A percentile compares a stretch with the other conserved stretches of the same genome.
Evolutionary conservation across 2,329 filamentous ascomycete species (phyloP).

Genomic region (Cercospora janseana): DNA sequence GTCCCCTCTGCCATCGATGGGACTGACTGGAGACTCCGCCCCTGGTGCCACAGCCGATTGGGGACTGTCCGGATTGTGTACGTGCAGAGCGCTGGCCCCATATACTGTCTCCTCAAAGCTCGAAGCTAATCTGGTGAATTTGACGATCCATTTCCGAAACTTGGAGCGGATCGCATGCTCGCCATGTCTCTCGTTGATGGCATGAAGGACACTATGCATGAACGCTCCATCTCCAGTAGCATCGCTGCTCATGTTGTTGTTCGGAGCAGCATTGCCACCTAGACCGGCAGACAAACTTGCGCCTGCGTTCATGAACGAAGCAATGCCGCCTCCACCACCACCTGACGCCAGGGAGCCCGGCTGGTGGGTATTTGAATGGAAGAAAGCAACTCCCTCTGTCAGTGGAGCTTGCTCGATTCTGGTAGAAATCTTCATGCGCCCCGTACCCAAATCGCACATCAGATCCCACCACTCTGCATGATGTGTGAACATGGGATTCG

Average conservation of each 20-base stretch:
- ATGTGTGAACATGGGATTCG: slow-evolving; percentile 91
- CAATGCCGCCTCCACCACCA: slow-evolving; percentile 29
- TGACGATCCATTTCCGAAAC: slow-evolving; percentile 91
- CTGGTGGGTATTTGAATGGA: slow-evolving; percentile 61
- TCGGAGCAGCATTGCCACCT: slow-evolving; percentile 32
- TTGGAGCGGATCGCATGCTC: slow-evolving; percentile 88
- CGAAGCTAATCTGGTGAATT: slow-evolving; percentile 87
- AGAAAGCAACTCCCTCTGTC: slow-evolving; percentile 83
- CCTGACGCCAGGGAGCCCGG: slow-evolving; percentile 30
- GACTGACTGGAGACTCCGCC: slow-evolving; percentile 20
- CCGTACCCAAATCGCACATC: slow-evolving; percentile 86
- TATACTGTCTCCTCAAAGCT: slow-evolving; percentile 96
- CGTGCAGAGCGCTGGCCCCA: slow-evolving; percentile 83
- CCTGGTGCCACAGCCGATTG: slow-evolving; percentile 16
- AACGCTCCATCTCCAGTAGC: slow-evolving; percentile 84
- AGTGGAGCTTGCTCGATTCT: slow-evolving; percentile 76
- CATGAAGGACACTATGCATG: slow-evolving; percentile 79
- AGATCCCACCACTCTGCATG: slow-evolving; percentile 99
- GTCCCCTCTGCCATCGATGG: slow-evolving; percentile 13
- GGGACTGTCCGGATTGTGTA: slow-evolving; percentile 49
- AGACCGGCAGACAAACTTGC: slow-evolving; percentile 40
- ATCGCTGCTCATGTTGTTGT: slow-evolving; percentile 51
- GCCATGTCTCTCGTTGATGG: slow-evolving; percentile 80
- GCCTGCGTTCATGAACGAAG: slow-evolving; percentile 33
- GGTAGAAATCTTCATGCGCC: slow-evolving; percentile 90